Conservation (phyloP, 192 early-diverging fungal genomes). For the Backusella morwellensis region DNA sequence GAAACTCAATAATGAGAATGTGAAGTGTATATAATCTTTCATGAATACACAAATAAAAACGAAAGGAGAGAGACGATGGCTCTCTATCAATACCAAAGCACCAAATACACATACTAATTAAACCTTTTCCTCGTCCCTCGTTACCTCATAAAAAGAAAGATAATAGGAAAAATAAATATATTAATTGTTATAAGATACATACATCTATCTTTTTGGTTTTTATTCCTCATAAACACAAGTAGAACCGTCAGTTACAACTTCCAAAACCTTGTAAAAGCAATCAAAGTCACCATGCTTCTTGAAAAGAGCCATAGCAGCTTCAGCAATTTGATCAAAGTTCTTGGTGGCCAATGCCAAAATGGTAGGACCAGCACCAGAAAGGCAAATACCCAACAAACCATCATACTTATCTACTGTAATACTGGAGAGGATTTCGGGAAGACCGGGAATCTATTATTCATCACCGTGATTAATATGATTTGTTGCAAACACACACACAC, state of each 20-base stretch:
- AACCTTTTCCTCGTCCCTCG: neutral
- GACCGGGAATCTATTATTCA: constrained; percentile 69
- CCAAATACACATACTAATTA: no score
- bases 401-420: constrained; percentile 72
- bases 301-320: constrained; percentile 62
- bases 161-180: neutral
- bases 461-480: neutral
- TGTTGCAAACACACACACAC: neutral
- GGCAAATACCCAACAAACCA: constrained; percentile 88
- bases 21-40: neutral
- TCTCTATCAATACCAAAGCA: no score
- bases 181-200: neutral
- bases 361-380: constrained; percentile 96
- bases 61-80: neutral
- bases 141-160: neutral
- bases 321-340: constrained; percentile 86
- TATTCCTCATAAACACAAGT: constrained; percentile 27
- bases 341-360: constrained; percentile 84
- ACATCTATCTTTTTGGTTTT: neutral
- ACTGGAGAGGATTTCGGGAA: constrained; percentile 79
- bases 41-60: neutral
- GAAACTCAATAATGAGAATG: no score
- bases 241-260: constrained; percentile 60
- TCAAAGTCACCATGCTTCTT: constrained; percentile 52
- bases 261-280: constrained; percentile 57